These are phyloP conservation scores for Ambrosia hybrid DNA, from an alignment of 140 eudicot genomes.

Conservation along the genomic window DNA sequence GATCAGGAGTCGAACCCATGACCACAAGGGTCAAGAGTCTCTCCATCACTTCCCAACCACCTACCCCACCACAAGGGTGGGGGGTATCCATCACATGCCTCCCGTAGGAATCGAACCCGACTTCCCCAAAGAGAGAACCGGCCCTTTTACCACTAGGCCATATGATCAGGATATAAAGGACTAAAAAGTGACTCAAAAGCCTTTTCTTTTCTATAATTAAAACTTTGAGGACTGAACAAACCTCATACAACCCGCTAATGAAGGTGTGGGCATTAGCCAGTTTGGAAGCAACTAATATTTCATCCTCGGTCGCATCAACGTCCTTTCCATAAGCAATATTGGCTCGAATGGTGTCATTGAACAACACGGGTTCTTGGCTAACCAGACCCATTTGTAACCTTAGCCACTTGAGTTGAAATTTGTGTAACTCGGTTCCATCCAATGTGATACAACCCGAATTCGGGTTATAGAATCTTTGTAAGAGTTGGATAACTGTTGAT, in stretches of 20 bases:
- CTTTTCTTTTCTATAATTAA: too few relatives aligned
- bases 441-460: constrained; percentile 59
- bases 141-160: too few relatives aligned
- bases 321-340: constrained; percentile 88
- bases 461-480: constrained; percentile 74
- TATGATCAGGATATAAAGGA: too few relatives aligned
- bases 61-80: too few relatives aligned
- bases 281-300: constrained; percentile 67
- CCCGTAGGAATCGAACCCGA: too few relatives aligned
- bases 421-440: constrained; percentile 61
- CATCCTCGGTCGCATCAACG: constrained; percentile 73
- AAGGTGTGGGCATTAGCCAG: constrained; percentile 79
- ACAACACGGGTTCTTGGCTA: constrained; percentile 83
- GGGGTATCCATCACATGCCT: too few relatives aligned
- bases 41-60: too few relatives aligned
- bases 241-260: constrained; percentile 66
- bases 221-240: background rate
- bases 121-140: too few relatives aligned
- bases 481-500: constrained; percentile 66
- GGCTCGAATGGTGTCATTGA: constrained; percentile 80
- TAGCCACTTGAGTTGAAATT: constrained; percentile 68
- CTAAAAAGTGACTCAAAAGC: too few relatives aligned
- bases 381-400: constrained; percentile 83
- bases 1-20: too few relatives aligned
- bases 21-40: too few relatives aligned